Evolutionary conservation across 345 rosid genomes (phyloP).

Genomic region (Syzygium aqueum): DNA sequence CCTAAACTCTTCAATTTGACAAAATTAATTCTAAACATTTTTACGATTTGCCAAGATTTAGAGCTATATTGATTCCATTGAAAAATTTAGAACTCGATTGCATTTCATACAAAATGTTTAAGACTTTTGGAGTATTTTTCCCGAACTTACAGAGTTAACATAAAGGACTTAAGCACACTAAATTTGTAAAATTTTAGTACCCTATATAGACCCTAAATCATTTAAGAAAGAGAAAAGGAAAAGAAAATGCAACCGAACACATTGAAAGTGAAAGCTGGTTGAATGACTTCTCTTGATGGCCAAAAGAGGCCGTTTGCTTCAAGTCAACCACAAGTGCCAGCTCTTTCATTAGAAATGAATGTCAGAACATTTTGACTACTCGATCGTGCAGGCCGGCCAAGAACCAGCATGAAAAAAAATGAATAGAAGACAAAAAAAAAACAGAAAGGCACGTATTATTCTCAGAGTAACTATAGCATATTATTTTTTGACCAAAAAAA

Average conservation of each 20-base stretch:
- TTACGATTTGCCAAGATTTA: background rate
- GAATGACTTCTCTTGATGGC: background rate
- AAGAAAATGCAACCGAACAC: background rate
- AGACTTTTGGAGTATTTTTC: background rate
- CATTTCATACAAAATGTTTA: background rate
- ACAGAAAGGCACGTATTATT: background rate
- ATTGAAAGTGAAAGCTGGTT: background rate
- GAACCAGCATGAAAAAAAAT: background rate
- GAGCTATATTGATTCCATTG: too few species aligned
- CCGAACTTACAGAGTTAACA: background rate
- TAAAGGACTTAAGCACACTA: background rate
- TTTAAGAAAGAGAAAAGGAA: background rate
- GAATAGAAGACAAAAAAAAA: background rate
- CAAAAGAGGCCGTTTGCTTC: background rate
- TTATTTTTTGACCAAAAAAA: background rate
- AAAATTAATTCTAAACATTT: rapidly evolving
- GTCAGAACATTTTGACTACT: background rate
- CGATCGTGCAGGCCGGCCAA: background rate
- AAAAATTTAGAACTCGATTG: rapidly evolving
- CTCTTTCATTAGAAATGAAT: background rate
- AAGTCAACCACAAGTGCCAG: background rate
- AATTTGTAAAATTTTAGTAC: background rate
- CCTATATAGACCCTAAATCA: background rate
- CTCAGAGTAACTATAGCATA: background rate
- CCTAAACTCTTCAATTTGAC: background rate